A percentile compares a stretch with the other conserved stretches of the same genome.
Evolutionary conservation across 108 stramenopile genomes (phyloP).

Genomic region (Pelagomonas calceolata): DNA sequence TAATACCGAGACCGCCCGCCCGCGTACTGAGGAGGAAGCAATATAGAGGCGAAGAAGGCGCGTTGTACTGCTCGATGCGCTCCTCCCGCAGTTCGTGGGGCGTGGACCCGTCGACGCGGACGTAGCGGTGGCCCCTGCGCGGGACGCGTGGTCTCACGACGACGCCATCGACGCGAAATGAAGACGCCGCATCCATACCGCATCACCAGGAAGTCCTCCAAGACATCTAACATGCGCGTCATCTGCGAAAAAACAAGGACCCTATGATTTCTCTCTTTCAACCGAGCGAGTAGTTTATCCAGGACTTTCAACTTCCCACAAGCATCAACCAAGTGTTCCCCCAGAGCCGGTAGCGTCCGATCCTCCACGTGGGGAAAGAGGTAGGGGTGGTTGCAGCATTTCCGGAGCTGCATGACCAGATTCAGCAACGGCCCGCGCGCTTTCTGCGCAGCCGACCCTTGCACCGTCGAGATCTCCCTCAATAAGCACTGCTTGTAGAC

Average conservation of each 20-base stretch:
- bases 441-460: not conserved
- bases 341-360: constrained; percentile 63
- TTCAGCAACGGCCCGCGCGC: constrained; percentile 12
- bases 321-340: constrained; percentile 74
- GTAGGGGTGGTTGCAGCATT: constrained; percentile 58
- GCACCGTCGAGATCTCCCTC: constrained; percentile 18
- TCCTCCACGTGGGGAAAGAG: constrained; percentile 39
- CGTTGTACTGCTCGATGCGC: constrained; percentile 24
- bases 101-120: constrained; percentile 30
- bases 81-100: constrained; percentile 20
- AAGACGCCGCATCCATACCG: too few species aligned
- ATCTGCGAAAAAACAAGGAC: constrained; percentile 96
- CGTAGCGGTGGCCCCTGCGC: constrained; percentile 23
- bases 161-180: too few species aligned
- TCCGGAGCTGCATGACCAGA: constrained; percentile 40
- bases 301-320: constrained; percentile 72
- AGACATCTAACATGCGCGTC: constrained; percentile 62
- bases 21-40: constrained; percentile 48
- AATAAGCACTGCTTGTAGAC: constrained; percentile 78
- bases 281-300: constrained; percentile 69
- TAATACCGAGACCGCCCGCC: constrained; percentile 57
- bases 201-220: constrained; percentile 33
- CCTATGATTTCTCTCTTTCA: constrained; percentile 72
- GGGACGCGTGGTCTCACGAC: too few species aligned
- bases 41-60: constrained; percentile 23